These are phyloP conservation scores for Mallotus nudiflorus DNA, from an alignment of 345 rosid genomes.

Conservation along the genomic window DNA sequence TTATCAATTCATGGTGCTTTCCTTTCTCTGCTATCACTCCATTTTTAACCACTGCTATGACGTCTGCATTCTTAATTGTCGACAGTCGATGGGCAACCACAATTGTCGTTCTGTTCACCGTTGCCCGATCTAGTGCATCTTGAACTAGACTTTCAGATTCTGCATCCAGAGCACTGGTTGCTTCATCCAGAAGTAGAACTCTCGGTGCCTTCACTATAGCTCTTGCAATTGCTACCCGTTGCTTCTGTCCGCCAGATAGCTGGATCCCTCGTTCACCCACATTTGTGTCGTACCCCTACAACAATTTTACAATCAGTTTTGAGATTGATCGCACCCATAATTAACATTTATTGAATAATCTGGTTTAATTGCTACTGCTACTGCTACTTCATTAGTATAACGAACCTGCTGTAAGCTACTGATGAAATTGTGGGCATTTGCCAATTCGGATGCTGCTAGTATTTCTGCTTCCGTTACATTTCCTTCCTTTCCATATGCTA, in stretches of 20 bases:
- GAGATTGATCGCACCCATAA: not conserved
- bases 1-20: constrained; percentile 6
- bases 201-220: constrained; percentile 20
- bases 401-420: constrained; percentile 23
- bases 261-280: constrained; percentile 20
- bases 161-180: constrained; percentile 25
- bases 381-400: not conserved
- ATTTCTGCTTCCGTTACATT: constrained; percentile 18
- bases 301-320: no score
- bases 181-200: constrained; percentile 24
- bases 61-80: constrained; percentile 20
- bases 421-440: constrained; percentile 23
- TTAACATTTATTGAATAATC: no score
- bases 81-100: constrained; percentile 21
- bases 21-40: constrained; percentile 26
- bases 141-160: constrained; percentile 25
- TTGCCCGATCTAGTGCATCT: constrained; percentile 19
- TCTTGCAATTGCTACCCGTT: constrained; percentile 22
- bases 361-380: not conserved
- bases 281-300: constrained; percentile 22
- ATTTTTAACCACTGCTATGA: constrained; percentile 22
- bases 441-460: constrained; percentile 17
- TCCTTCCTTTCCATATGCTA: constrained; percentile 21
- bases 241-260: constrained; percentile 23
- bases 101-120: constrained; percentile 18